Conservation (phyloP, 2,329 filamentous ascomycete genomes). For the Sporothrix globosa region DNA sequence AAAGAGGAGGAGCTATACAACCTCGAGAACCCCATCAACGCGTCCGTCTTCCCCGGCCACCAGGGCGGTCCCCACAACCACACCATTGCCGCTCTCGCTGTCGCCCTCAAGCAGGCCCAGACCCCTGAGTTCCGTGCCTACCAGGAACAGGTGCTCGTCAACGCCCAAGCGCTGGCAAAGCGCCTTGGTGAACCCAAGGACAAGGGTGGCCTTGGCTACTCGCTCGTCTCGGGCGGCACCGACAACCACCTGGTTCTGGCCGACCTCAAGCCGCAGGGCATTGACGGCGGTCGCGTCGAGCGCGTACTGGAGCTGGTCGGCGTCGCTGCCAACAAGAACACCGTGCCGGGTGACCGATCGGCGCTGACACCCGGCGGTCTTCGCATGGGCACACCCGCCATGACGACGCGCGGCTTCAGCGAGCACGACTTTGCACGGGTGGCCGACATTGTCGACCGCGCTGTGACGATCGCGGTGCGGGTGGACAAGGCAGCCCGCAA, state of each 20-base stretch:
- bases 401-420: constrained; percentile 94
- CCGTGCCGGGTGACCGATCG: constrained; percentile 91
- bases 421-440: constrained; percentile 86
- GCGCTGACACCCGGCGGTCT: constrained; percentile 91
- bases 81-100: constrained; percentile 93
- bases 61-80: constrained; percentile 99
- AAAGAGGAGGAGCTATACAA: constrained; percentile 86
- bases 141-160: constrained; percentile 85
- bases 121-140: constrained; percentile 89
- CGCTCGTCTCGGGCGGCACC: constrained; percentile 88
- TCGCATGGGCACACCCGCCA: constrained; percentile 92
- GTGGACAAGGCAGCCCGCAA: constrained; percentile 74
- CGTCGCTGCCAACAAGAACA: constrained; percentile 99
- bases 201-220: constrained; percentile 79
- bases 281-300: constrained; percentile 90
- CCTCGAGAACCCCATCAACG: constrained; percentile 91
- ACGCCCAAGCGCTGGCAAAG: constrained; percentile 82
- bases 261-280: constrained; percentile 83
- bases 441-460: constrained; percentile 81
- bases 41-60: constrained; percentile 95
- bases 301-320: constrained; percentile 88
- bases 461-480: constrained; percentile 75
- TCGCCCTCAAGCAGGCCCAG: constrained; percentile 92
- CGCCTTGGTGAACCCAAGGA: constrained; percentile 68
- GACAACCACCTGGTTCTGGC: constrained; percentile 96